These are phyloP conservation scores for Sabuloglossum arenarium DNA, from an alignment of 495 filamentous ascomycete genomes.

Conservation along the genomic window DNA sequence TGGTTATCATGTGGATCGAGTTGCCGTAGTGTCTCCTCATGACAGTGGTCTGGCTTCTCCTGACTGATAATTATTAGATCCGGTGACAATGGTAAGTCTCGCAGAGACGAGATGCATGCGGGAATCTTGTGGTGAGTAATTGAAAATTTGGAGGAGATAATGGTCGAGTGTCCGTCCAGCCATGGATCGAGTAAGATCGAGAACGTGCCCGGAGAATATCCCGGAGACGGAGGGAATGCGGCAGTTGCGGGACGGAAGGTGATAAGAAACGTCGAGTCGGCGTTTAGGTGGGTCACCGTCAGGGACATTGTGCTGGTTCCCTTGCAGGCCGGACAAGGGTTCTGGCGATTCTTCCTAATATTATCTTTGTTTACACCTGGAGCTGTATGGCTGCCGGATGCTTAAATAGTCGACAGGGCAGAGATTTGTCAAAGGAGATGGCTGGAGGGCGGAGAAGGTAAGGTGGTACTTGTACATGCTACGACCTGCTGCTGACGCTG, in stretches of 20 bases:
- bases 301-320: constrained; percentile 31
- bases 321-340: background rate
- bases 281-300: constrained; percentile 43
- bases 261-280: constrained; percentile 48
- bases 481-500: no score
- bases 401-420: background rate
- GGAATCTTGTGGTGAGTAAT: constrained; percentile 29
- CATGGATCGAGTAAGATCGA: constrained; percentile 53
- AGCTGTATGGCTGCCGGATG: background rate
- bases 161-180: constrained; percentile 37
- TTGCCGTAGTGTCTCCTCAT: constrained; percentile 40
- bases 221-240: constrained; percentile 12
- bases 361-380: background rate
- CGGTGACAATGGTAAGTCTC: constrained; percentile 32
- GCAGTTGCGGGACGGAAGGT: constrained; percentile 31
- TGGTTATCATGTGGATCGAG: constrained; percentile 19
- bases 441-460: no score
- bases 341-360: background rate
- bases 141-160: constrained; percentile 40
- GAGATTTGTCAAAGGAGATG: no score
- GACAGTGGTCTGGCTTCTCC: constrained; percentile 48
- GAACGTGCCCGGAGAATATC: constrained; percentile 28
- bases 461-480: no score
- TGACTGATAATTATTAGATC: constrained; percentile 52
- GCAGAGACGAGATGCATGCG: constrained; percentile 35